Conservation (phyloP, 192 early-diverging fungal genomes). For the Podila verticillata region DNA sequence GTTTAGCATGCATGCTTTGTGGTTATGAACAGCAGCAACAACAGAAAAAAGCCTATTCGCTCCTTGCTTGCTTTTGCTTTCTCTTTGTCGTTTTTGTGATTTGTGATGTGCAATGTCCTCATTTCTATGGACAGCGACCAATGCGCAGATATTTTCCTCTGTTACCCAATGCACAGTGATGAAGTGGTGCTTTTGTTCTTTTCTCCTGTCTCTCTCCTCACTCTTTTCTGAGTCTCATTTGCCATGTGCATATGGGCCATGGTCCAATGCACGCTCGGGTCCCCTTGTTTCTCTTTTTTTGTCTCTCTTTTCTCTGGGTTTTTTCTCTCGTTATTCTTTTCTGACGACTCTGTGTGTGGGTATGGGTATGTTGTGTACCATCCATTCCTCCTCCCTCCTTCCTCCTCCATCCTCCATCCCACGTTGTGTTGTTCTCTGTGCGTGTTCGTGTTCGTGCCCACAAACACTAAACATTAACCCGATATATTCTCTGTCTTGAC, state of each 20-base stretch:
- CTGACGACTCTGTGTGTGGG: not conserved
- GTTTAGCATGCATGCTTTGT: not conserved
- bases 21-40: not conserved
- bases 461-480: not conserved
- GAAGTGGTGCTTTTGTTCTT: not conserved
- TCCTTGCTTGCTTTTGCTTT: not conserved
- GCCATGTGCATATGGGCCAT: not conserved
- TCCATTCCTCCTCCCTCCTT: too few relatives aligned
- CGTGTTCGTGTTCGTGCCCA: not conserved
- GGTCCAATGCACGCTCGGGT: constrained; percentile 13
- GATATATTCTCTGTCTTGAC: not conserved
- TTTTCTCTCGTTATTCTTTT: not conserved
- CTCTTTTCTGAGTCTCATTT: not conserved
- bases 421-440: not conserved
- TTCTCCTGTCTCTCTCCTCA: not conserved
- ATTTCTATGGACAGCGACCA: not conserved
- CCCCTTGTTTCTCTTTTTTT: not conserved
- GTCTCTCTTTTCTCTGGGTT: not conserved
- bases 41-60: not conserved
- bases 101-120: not conserved
- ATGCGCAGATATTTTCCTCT: not conserved
- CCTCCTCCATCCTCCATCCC: not conserved
- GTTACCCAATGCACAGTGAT: not conserved
- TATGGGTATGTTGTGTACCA: too few relatives aligned
- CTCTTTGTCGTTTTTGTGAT: not conserved